These are phyloP conservation scores for Suhomyces ambrosiae DNA, from an alignment of 1,139 yeast genomes.

Conservation along the genomic window DNA sequence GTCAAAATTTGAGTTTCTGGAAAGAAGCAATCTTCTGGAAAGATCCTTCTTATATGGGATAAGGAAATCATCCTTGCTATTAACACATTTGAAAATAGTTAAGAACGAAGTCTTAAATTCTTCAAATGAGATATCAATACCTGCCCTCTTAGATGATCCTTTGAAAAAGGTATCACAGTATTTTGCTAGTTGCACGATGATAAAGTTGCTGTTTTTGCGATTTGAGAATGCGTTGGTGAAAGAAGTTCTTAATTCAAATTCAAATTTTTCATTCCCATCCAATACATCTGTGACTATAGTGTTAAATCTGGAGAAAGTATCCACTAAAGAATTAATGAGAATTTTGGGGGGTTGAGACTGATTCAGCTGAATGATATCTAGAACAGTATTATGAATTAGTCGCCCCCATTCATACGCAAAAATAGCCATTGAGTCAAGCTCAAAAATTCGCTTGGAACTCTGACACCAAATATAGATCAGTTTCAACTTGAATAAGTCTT, in stretches of 20 bases:
- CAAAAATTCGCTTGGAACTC: conserved; percentile 13
- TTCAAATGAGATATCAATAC: conserved; percentile 16
- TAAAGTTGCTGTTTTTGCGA: conserved; percentile 20
- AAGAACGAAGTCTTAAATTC: conserved; percentile 27
- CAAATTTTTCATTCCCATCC: conserved; percentile 23
- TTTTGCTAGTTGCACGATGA: conserved; percentile 34
- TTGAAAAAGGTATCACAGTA: conserved; percentile 39
- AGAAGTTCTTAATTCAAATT: conserved; percentile 33
- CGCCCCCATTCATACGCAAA: conserved; percentile 19
- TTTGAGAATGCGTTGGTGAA: conserved; percentile 28
- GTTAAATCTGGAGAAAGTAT: conserved; percentile 9
- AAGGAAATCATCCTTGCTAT: conserved; percentile 39
- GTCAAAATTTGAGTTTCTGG: conserved; percentile 23
- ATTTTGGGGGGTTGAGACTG: conserved; percentile 2
- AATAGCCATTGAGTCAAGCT: conserved; percentile 15
- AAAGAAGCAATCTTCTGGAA: conserved; percentile 38
- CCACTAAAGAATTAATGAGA: conserved; percentile 8
- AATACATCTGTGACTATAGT: conserved; percentile 11
- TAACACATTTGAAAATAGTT: conserved; percentile 36
- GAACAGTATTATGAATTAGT: conserved; percentile 11
- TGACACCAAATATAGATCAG: conserved; percentile 15
- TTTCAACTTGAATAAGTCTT: conserved; percentile 16
- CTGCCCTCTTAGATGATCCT: conserved; percentile 13
- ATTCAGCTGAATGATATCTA: conserved; percentile 4
- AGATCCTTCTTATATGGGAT: conserved; percentile 37